Evolutionary conservation across 2,329 filamentous ascomycete species (phyloP).

Genomic region (Colletotrichum euphorbiae): DNA sequence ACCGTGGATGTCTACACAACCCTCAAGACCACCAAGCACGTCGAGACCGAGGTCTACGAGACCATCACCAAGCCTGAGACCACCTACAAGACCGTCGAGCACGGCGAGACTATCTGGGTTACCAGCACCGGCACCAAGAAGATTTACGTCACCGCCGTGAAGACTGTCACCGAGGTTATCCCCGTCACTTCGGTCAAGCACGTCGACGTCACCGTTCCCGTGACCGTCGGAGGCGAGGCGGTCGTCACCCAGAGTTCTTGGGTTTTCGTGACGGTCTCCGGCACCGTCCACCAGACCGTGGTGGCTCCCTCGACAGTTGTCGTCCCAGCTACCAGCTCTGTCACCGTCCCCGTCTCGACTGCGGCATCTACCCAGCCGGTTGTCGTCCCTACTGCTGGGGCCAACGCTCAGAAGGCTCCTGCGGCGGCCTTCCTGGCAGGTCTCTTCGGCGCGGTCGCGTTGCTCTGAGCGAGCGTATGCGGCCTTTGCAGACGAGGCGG

Average conservation of each 20-base stretch:
- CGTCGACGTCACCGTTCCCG: constrained; percentile 55
- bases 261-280: constrained; percentile 45
- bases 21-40: constrained; percentile 47
- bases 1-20: constrained; percentile 51
- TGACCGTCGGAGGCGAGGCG: constrained; percentile 45
- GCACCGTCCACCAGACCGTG: constrained; percentile 44
- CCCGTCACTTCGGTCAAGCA: constrained; percentile 55
- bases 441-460: constrained; percentile 51
- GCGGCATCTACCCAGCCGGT: constrained; percentile 41
- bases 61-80: constrained; percentile 53
- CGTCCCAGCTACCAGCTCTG: constrained; percentile 46
- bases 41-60: constrained; percentile 52
- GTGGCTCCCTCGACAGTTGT: constrained; percentile 46
- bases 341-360: constrained; percentile 45
- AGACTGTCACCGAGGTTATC: constrained; percentile 53
- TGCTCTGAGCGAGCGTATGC: constrained; percentile 46
- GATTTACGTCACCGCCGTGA: constrained; percentile 49
- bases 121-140: constrained; percentile 58
- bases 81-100: constrained; percentile 58
- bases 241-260: constrained; percentile 51
- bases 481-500: neutral
- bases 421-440: constrained; percentile 53
- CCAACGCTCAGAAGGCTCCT: constrained; percentile 49
- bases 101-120: constrained; percentile 48
- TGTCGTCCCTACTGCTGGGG: constrained; percentile 46